A percentile compares a stretch with the other conserved stretches of the same genome.
These are phyloP conservation scores for Glonium stellatum DNA, from an alignment of 495 filamentous ascomycete species.

Conservation along the genomic window DNA sequence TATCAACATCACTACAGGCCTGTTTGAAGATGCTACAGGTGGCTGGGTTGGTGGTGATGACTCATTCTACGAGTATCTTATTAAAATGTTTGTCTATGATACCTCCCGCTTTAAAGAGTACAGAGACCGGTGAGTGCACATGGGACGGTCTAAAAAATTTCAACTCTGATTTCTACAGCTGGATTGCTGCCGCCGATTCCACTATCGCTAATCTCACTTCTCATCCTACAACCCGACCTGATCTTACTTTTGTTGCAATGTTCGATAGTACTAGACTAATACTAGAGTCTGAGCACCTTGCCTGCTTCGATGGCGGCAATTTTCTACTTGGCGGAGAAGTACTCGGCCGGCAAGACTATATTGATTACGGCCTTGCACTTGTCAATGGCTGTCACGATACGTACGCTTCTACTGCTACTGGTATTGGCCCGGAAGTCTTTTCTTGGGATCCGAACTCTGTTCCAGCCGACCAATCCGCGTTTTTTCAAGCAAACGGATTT, in stretches of 20 bases:
- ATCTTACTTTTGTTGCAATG: constrained; percentile 67
- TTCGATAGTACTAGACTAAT: constrained; percentile 45
- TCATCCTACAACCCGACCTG: constrained; percentile 61
- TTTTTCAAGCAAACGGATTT: constrained; percentile 64
- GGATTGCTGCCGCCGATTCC: constrained; percentile 71
- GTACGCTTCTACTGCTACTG: constrained; percentile 59
- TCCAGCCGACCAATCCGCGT: constrained; percentile 44
- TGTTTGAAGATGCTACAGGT: constrained; percentile 58
- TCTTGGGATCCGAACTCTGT: constrained; percentile 51
- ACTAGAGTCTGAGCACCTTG: constrained; percentile 47
- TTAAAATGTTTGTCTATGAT: constrained; percentile 91
- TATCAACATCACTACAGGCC: constrained; percentile 57
- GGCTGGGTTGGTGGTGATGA: constrained; percentile 79
- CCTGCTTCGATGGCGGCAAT: constrained; percentile 82
- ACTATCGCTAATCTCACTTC: constrained; percentile 64
- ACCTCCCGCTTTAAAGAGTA: constrained; percentile 47
- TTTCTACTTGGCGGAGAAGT: constrained; percentile 79
- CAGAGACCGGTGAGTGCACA: constrained; percentile 7
- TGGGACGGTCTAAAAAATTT: background rate
- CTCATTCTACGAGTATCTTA: constrained; percentile 85
- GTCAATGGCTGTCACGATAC: constrained; percentile 69
- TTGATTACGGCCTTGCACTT: constrained; percentile 67
- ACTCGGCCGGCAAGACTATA: constrained; percentile 55
- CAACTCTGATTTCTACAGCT: constrained; percentile 57
- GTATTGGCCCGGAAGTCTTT: constrained; percentile 76